These are phyloP conservation scores for Penicillium sp. DNA, from an alignment of 2,329 filamentous ascomycete species.

Conservation along the genomic window DNA sequence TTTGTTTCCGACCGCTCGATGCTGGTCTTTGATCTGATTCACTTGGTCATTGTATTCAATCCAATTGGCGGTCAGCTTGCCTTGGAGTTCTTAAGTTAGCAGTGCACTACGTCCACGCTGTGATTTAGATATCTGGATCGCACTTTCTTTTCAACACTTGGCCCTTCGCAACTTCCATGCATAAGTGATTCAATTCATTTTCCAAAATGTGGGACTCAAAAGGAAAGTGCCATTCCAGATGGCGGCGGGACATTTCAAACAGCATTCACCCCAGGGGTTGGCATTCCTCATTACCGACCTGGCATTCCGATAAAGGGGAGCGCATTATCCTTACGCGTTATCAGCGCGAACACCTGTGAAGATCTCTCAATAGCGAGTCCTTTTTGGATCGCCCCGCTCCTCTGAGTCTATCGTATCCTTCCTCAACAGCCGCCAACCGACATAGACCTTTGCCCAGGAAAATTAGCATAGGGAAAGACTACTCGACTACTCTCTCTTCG, in stretches of 20 bases:
- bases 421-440: conserved; percentile 1
- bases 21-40: background rate
- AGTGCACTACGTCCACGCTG: background rate
- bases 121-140: background rate
- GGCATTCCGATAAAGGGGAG: conserved; percentile 21
- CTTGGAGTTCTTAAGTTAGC: background rate
- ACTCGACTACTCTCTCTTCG: background rate
- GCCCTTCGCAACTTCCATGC: conserved; percentile 3
- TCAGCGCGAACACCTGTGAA: conserved; percentile 2
- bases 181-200: conserved; percentile 1
- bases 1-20: background rate
- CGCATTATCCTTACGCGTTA: conserved; percentile 25
- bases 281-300: conserved; percentile 23
- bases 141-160: conserved; percentile 5
- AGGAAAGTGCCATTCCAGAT: conserved; percentile 19
- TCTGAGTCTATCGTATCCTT: conserved; percentile 8
- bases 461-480: background rate
- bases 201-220: background rate
- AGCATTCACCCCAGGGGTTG: conserved; percentile 23
- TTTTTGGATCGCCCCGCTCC: conserved; percentile 11
- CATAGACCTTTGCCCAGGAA: conserved; percentile 5
- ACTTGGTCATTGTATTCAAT: background rate
- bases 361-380: background rate
- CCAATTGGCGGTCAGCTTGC: background rate
- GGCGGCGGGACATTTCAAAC: conserved; percentile 17